Conservation (phyloP, 2,329 filamentous ascomycete species). For the Knufia fluminis region DNA sequence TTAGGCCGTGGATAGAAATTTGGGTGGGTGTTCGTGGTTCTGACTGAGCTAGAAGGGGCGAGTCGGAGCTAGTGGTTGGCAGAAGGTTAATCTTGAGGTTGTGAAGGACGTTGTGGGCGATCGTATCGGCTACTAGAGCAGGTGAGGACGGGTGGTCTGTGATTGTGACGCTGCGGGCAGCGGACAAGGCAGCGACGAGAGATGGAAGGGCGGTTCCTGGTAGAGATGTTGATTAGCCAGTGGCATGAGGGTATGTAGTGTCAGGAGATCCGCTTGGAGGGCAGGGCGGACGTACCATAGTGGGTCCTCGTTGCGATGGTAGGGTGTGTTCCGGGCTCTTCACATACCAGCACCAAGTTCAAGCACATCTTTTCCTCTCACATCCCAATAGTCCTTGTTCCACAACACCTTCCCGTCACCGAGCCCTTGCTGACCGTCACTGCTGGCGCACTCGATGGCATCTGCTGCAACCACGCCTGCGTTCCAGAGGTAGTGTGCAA, state of each 20-base stretch:
- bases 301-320: background rate
- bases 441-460: slow-evolving; percentile 30
- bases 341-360: slow-evolving; percentile 53
- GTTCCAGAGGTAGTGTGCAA: slow-evolving; percentile 54
- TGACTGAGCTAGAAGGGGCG: no score
- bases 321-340: slow-evolving; percentile 2
- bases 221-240: background rate
- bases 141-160: slow-evolving; percentile 43
- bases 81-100: slow-evolving; percentile 1
- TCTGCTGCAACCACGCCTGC: slow-evolving; percentile 38
- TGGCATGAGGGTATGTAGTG: background rate
- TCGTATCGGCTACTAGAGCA: slow-evolving; percentile 25
- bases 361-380: slow-evolving; percentile 43
- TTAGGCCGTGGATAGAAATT: slow-evolving; percentile 15
- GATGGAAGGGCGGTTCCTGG: slow-evolving; percentile 36
- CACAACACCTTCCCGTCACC: slow-evolving; percentile 12
- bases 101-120: slow-evolving; percentile 17
- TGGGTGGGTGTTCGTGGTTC: background rate
- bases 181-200: slow-evolving; percentile 29
- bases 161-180: slow-evolving; percentile 35
- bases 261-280: background rate
- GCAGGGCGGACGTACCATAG: background rate
- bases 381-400: slow-evolving; percentile 29
- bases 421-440: slow-evolving; percentile 12
- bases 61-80: slow-evolving; percentile 4